phyloP scores from a whole-genome alignment of 352 stramenopile genomes.

The Phytopythium helicoides region DNA sequence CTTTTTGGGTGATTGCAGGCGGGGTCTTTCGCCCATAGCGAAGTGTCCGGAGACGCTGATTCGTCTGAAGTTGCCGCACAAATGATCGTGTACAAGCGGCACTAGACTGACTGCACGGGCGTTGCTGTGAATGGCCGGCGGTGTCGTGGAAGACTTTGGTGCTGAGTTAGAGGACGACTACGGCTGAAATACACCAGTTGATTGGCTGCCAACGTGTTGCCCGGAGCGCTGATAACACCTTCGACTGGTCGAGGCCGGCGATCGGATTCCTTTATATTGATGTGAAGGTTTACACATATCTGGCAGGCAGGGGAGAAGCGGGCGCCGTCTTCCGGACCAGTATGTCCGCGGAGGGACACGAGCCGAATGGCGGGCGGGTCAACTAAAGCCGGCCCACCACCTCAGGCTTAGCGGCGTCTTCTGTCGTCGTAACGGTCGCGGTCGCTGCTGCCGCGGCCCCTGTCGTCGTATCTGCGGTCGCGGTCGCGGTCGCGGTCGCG shows the following conservation, averaged over 20 bases:
- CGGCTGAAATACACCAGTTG: conserved; percentile 2
- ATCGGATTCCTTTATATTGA: conserved; percentile 56
- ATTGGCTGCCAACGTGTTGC: background rate
- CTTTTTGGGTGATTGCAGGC: conserved; percentile 19
- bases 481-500: background rate
- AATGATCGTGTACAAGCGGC: conserved; percentile 68
- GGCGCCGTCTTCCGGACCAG: conserved; percentile 4
- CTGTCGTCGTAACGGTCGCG: background rate
- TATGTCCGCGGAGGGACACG: background rate
- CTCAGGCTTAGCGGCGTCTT: conserved; percentile 16
- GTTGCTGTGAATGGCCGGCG: too few species aligned
- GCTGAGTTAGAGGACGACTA: background rate
- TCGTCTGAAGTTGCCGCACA: conserved; percentile 45
- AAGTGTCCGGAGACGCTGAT: conserved; percentile 70
- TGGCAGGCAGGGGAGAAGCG: conserved; percentile 26
- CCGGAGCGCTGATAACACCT: too few species aligned
- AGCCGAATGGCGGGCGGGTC: background rate
- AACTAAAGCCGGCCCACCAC: conserved; percentile 13
- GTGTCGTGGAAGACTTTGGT: background rate
- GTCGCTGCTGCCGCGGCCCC: background rate
- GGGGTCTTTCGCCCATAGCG: conserved; percentile 63
- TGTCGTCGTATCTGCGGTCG: background rate
- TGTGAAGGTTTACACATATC: conserved; percentile 47
- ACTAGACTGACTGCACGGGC: background rate
- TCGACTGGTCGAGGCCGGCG: conserved; percentile 19